These are phyloP conservation scores for Achaetomium macrosporum DNA, from an alignment of 2,329 filamentous ascomycete genomes.

Conservation along the genomic window DNA sequence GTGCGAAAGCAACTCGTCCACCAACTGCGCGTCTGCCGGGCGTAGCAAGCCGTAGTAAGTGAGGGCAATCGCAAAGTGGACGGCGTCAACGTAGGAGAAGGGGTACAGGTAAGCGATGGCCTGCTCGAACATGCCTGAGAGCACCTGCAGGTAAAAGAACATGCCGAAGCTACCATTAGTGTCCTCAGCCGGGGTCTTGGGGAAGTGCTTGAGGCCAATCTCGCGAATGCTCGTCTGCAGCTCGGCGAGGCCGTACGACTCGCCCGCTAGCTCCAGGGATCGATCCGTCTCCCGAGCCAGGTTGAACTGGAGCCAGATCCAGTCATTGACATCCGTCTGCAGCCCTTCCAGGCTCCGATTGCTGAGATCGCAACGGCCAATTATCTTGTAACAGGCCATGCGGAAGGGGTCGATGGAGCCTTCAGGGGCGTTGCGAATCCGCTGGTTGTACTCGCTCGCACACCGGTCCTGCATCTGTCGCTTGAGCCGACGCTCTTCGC, in stretches of 20 bases:
- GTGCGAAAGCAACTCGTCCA: slow-evolving; percentile 61
- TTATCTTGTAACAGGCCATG: slow-evolving; percentile 96
- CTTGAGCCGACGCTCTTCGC: slow-evolving; percentile 68
- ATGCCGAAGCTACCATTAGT: slow-evolving; percentile 72
- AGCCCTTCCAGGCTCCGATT: slow-evolving; percentile 59
- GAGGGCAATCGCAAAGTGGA: slow-evolving; percentile 88
- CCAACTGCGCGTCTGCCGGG: slow-evolving; percentile 72
- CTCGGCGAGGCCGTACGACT: slow-evolving; percentile 59
- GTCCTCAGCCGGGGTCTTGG: slow-evolving; percentile 71
- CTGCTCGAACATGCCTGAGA: slow-evolving; percentile 90
- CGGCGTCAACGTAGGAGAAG: slow-evolving; percentile 86
- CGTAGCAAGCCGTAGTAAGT: slow-evolving; percentile 85
- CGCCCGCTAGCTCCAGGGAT: slow-evolving; percentile 57
- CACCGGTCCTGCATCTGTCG: slow-evolving; percentile 80
- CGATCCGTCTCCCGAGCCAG: slow-evolving; percentile 60
- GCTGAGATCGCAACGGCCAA: slow-evolving; percentile 69
- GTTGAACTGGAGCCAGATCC: slow-evolving; percentile 68
- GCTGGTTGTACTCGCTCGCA: slow-evolving; percentile 82
- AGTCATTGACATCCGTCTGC: slow-evolving; percentile 61
- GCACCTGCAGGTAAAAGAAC: slow-evolving; percentile 86
- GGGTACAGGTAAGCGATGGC: slow-evolving; percentile 86
- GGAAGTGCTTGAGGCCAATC: slow-evolving; percentile 87
- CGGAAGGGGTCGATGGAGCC: slow-evolving; percentile 89
- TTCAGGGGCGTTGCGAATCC: slow-evolving; percentile 75
- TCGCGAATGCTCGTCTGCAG: slow-evolving; percentile 77